These are phyloP conservation scores for Laburnicola sp. DNA, from an alignment of 2,329 filamentous ascomycete genomes.

Conservation along the genomic window DNA sequence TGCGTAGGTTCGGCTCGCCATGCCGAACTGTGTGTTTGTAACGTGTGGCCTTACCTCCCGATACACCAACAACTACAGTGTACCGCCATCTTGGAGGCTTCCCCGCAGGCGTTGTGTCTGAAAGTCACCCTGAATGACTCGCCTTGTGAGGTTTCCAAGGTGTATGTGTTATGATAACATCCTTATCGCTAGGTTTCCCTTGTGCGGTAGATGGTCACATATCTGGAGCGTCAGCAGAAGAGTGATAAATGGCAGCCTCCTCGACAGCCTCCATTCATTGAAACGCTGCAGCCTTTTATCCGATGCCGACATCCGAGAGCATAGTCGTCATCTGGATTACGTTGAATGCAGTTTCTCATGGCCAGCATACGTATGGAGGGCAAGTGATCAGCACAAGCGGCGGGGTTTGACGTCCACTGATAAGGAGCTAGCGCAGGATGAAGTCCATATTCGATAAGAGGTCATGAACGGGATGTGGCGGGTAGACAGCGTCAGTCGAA, in stretches of 20 bases:
- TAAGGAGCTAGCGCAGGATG: not conserved
- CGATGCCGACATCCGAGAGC: not conserved
- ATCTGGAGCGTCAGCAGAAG: not conserved
- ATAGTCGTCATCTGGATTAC: not conserved
- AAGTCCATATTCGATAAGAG: not conserved
- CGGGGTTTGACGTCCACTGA: not conserved
- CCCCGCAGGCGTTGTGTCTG: too few species aligned
- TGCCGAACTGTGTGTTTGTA: not conserved
- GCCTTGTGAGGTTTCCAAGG: too few species aligned
- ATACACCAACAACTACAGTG: too few species aligned
- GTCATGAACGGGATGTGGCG: not conserved
- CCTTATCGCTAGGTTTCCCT: constrained; percentile 17
- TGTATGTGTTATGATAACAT: constrained; percentile 15
- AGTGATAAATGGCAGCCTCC: constrained; percentile 5
- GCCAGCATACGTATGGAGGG: constrained; percentile 2
- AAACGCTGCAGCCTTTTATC: not conserved
- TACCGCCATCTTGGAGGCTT: too few species aligned
- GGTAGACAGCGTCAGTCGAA: not conserved
- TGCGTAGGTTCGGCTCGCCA: not conserved
- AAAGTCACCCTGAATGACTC: too few species aligned
- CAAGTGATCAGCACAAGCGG: not conserved
- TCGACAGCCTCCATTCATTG: constrained; percentile 2
- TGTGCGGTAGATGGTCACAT: constrained; percentile 7
- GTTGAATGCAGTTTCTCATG: not conserved
- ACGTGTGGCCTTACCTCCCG: too few species aligned